Conservation (phyloP, 148 eudicot species). For the Camellia sinensis region DNA sequence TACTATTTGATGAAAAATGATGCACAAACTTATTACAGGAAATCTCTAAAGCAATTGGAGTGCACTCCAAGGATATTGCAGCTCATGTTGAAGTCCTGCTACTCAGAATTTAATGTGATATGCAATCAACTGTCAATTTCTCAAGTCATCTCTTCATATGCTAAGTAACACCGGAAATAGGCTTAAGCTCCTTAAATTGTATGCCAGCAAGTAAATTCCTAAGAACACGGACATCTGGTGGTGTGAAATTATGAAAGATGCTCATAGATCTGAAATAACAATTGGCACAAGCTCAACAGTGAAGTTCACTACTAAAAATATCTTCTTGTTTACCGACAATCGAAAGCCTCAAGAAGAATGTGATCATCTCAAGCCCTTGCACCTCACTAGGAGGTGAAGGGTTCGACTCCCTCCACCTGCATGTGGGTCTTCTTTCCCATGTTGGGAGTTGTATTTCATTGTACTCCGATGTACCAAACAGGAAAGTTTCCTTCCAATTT, state of each 20-base stretch:
- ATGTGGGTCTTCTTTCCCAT: too few relatives aligned
- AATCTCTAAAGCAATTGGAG: neutral
- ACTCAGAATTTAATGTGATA: neutral
- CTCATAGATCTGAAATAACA: neutral
- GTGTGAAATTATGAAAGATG: neutral
- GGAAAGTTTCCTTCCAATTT: neutral
- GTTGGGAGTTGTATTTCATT: too few relatives aligned
- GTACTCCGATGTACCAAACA: too few relatives aligned
- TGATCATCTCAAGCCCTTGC: neutral
- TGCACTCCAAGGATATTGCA: neutral
- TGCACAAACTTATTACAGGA: neutral
- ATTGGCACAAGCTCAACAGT: neutral
- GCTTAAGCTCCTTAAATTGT: neutral
- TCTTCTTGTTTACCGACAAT: neutral
- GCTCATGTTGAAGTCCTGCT: neutral
- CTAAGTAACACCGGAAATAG: neutral
- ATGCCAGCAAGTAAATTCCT: neutral
- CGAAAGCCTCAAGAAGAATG: neutral
- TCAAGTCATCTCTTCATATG: neutral
- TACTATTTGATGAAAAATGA: neutral
- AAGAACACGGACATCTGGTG: neutral
- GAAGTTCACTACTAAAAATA: neutral
- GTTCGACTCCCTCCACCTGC: too few relatives aligned
- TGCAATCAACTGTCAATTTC: neutral
- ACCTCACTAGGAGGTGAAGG: too few relatives aligned